Evolutionary conservation across 768 basidiomycete genomes (phyloP).

Genomic region (Termitomyces sp.): DNA sequence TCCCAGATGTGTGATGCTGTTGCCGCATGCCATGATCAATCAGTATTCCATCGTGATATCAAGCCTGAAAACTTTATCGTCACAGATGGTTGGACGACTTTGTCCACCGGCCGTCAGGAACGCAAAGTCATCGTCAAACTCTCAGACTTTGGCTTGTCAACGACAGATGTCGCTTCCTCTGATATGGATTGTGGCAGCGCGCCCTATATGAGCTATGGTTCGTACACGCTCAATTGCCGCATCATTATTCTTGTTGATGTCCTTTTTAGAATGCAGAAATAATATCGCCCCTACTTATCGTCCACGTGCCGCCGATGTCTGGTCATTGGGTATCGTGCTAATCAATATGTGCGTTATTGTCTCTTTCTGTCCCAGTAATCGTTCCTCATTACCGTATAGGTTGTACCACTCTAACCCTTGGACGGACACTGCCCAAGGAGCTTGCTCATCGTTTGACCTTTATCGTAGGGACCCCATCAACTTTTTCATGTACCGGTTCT

Average conservation of each 20-base stretch:
- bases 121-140: slow-evolving; percentile 94
- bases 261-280: slow-evolving; percentile 84
- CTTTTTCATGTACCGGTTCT: slow-evolving; percentile 88
- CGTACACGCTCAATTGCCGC: slow-evolving; percentile 20
- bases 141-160: slow-evolving; percentile 94
- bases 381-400: slow-evolving; percentile 33
- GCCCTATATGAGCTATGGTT: slow-evolving; percentile 97
- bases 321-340: slow-evolving; percentile 97
- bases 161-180: slow-evolving; percentile 79
- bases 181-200: slow-evolving; percentile 99
- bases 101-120: slow-evolving; percentile 54
- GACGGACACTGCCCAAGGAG: slow-evolving; percentile 86
- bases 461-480: slow-evolving; percentile 74
- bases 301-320: slow-evolving; percentile 94
- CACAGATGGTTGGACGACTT: slow-evolving; percentile 65
- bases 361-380: neutral
- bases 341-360: slow-evolving; percentile 84
- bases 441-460: slow-evolving; percentile 73
- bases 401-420: slow-evolving; percentile 98
- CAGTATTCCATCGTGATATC: slow-evolving; percentile 95
- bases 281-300: slow-evolving; percentile 92
- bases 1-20: slow-evolving; percentile 98
- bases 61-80: slow-evolving; percentile 99
- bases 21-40: slow-evolving; percentile 84
- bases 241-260: slow-evolving; percentile 12